Evolutionary conservation across 371 early-diverging fungal genomes (phyloP), one percentile per base, ranked within the genome.

Genomic region (Syncephalis fuscata): DNA sequence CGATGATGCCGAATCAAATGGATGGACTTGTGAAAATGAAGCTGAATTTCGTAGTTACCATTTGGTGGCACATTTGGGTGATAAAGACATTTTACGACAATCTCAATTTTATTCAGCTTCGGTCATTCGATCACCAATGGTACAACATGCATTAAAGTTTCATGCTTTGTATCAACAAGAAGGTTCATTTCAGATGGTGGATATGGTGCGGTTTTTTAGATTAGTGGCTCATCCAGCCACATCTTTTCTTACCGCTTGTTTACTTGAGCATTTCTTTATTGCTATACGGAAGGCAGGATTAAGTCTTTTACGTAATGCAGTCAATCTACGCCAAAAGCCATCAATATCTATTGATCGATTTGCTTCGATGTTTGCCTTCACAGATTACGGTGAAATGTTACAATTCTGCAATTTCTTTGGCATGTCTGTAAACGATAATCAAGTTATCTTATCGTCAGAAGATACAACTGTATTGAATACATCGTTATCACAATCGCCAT

Each of bases 1-100:
- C 57, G 73, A 76, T 39, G 93, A 90, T 56, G 58, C 76, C 45
- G 60, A 71, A 10, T 60, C 63, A 16, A 66, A 68, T 15, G 73
- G 70, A 7, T 56, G 71, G 2, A 50, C 50, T 3, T 73, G 73
- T 32, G 69, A 73, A 0, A 88, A 90, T 45, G 91, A 92, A 63
- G 70, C 88, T 2, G 91, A 92, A 59, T 90, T 92, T 55, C 71
- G 81, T 22, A 88, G 88, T 0, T 90, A 90, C 62, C 72, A 83
- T 49, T 65, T 92, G 9, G 64, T 87, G 7, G 64, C 76, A 3
- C 82, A 87, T 47, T 53, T 82, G 37, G 72, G 69, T 49, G 79
- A 84, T 51, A 66, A 72, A 19, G 86, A 85, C 45, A 63, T 79
- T 46, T 61, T 67, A 17, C 74, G 78, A 1, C 71, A 70, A 39